Evolutionary conservation across 1,284 basidiomycete species (phyloP).

Genomic region (Ceratobasidium theobromae): DNA sequence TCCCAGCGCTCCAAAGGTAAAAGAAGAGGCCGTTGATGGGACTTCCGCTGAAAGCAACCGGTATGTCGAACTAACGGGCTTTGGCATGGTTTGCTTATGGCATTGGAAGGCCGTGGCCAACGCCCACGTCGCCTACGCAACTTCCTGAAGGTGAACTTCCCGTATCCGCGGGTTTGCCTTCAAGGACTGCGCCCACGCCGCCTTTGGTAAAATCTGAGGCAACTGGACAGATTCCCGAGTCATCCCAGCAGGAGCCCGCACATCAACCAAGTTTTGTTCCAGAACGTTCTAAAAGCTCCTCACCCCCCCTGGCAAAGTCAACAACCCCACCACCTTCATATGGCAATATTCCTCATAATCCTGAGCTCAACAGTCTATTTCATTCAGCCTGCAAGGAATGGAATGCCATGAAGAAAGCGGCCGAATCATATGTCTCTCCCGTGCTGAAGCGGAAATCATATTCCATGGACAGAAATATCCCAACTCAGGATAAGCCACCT

Average conservation of each 20-base stretch:
- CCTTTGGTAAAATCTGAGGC: neutral
- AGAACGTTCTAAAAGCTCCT: neutral
- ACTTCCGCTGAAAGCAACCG: neutral
- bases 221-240: neutral
- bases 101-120: neutral
- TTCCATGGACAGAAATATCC: neutral
- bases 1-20: neutral
- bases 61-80: neutral
- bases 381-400: constrained; percentile 15
- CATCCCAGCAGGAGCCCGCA: neutral
- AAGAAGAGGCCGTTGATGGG: neutral
- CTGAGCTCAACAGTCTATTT: neutral
- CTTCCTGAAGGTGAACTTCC: neutral
- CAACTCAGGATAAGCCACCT: neutral
- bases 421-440: neutral
- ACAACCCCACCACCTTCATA: neutral
- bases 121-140: neutral
- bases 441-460: neutral
- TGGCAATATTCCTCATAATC: neutral
- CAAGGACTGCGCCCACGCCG: neutral
- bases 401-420: neutral
- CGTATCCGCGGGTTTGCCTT: neutral
- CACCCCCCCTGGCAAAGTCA: neutral
- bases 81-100: neutral
- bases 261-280: neutral